Evolutionary conservation across 2,329 filamentous ascomycete species (phyloP), one percentile per base, ranked within the genome.

Genomic region (Helicocarpus griseus): DNA sequence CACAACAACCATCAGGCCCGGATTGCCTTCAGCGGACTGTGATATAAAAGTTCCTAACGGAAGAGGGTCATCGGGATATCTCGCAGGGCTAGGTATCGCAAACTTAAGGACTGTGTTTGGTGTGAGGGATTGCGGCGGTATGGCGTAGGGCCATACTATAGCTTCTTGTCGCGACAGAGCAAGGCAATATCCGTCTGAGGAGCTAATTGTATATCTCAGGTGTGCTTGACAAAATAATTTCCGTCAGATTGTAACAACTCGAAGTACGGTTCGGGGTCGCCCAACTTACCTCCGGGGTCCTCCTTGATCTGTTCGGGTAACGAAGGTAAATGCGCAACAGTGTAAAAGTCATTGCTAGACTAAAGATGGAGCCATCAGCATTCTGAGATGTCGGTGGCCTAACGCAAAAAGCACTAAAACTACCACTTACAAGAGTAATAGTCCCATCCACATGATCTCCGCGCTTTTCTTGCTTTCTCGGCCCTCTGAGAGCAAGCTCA

Each of bases 91-190:
- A 1, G 89, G 87, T 21, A 97, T 77, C 22, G 84, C 80, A 61
- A 98, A 88, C 8, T 81, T 82, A 60, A 90, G 87, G 22, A 89
- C 85, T 65, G 91, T 85, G 61, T 86, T 82, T 1, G 85, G 26
- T 13, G 61, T 52, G 13, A 61, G 58, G 1, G 62, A 59, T n/a
- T 60, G 61, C 9, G 65, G 58, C n/a, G 63, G 62, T 13, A 70
- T 67, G 47, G 82, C 82, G 70, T 97, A 97, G 14, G 88, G 85
- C 93, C 93, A 98, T 47, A 95, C 82, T 55, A 94, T 79, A 60
- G 90, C 93, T 63, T 90, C 83, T 6, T 85, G 83, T 58, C 85
- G 82, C 7, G 88, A 94, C 51, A 97, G 76, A 44, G 83, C 84
- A 51, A 97, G 77, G 46, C 87, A 90, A 64, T 90, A 88, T 57